phyloP scores from a whole-genome alignment of 805 yeast species.

The Sugiyamaella smithiae region DNA sequence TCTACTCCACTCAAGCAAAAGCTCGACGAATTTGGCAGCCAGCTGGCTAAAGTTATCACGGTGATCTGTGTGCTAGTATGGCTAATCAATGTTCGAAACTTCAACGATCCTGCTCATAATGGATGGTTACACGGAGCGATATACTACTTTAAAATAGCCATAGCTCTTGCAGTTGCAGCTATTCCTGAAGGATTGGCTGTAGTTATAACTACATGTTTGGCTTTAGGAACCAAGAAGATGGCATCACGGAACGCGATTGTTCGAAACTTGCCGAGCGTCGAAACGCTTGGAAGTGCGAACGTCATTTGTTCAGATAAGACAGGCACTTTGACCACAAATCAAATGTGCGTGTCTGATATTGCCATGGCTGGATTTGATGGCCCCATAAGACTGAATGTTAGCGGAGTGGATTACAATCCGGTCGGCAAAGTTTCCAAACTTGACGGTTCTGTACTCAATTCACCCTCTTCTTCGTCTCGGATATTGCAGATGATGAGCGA shows the following conservation, averaged over 20 bases:
- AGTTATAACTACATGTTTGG: constrained; percentile 93
- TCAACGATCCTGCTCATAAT: constrained; percentile 43
- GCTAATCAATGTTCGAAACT: constrained; percentile 63
- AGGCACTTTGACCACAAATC: constrained; percentile 40
- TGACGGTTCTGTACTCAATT: constrained; percentile 26
- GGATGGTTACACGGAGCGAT: constrained; percentile 74
- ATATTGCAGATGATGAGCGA: constrained; percentile 33
- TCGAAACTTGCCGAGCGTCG: constrained; percentile 48
- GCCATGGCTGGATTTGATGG: constrained; percentile 35
- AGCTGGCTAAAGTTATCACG: constrained; percentile 78
- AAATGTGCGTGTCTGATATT: constrained; percentile 33
- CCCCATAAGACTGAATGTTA: constrained; percentile 37
- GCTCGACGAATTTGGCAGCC: constrained; percentile 91
- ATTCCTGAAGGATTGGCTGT: constrained; percentile 98
- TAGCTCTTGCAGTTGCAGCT: constrained; percentile 96
- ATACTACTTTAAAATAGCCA: constrained; percentile 96
- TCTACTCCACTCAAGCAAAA: constrained; percentile 94
- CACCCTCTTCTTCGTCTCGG: constrained; percentile 10
- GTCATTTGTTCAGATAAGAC: constrained; percentile 38
- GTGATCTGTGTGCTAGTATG: constrained; percentile 84
- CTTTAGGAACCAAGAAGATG: constrained; percentile 93
- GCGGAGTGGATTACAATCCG: constrained; percentile 39
- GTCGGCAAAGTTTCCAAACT: constrained; percentile 27
- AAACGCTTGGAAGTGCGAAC: constrained; percentile 32
- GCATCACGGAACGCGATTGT: constrained; percentile 91